These are phyloP conservation scores for Senna siamea DNA, from an alignment of 306 rosid genomes.

Conservation along the genomic window DNA sequence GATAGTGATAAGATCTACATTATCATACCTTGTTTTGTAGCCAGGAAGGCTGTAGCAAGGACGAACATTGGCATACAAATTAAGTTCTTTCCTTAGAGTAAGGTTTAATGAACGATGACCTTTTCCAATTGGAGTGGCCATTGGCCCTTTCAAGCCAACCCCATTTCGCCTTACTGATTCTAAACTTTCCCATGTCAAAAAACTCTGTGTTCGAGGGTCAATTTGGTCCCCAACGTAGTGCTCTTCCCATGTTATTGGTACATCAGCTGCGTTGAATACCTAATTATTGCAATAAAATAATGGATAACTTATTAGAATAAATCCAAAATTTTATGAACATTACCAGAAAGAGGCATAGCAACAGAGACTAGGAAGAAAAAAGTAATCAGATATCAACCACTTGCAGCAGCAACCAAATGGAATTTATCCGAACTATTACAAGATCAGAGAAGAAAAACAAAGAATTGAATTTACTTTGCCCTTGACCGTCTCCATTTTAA, in stretches of 20 bases:
- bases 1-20: constrained; percentile 88
- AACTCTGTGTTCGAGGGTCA: constrained; percentile 94
- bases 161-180: constrained; percentile 78
- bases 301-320: constrained; percentile 25
- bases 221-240: constrained; percentile 79
- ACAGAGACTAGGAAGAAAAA: background rate
- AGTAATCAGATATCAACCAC: background rate
- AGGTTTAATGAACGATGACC: constrained; percentile 98
- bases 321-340: constrained; percentile 18
- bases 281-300: constrained; percentile 41
- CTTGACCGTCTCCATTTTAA: background rate
- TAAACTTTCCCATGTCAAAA: constrained; percentile 95
- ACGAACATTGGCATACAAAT: constrained; percentile 93
- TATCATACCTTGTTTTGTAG: constrained; percentile 89
- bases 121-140: constrained; percentile 99
- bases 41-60: constrained; percentile 97
- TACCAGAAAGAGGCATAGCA: constrained; percentile 17
- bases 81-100: constrained; percentile 95
- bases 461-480: background rate
- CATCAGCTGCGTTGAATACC: constrained; percentile 79
- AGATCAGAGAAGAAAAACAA: background rate
- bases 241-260: constrained; percentile 97
- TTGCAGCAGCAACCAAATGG: constrained; percentile 18
- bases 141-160: constrained; percentile 99
- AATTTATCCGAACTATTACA: background rate